These are phyloP conservation scores for Geum urbanum DNA, from an alignment of 306 rosid genomes.

Conservation along the genomic window DNA sequence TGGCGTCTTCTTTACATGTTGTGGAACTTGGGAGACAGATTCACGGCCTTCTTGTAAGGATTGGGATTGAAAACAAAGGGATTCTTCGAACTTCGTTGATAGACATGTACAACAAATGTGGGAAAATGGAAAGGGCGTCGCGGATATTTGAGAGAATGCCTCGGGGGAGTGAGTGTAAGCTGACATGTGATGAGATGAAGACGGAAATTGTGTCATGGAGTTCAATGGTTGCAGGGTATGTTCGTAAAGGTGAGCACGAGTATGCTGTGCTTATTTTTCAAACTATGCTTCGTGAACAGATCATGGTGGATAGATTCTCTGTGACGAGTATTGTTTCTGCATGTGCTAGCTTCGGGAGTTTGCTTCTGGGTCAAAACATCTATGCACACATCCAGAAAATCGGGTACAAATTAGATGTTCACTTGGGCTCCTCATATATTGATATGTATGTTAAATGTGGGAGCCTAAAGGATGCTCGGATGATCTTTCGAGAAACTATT, in stretches of 20 bases:
- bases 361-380: slow-evolving; percentile 60
- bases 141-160: slow-evolving; percentile 47
- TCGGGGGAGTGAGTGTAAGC: slow-evolving; percentile 23
- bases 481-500: slow-evolving; percentile 41
- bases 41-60: slow-evolving; percentile 53
- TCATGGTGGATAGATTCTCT: slow-evolving; percentile 56
- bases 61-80: slow-evolving; percentile 43
- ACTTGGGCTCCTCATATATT: slow-evolving; percentile 61
- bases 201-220: slow-evolving; percentile 61
- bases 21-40: slow-evolving; percentile 71
- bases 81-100: slow-evolving; percentile 65
- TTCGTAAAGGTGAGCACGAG: slow-evolving; percentile 54
- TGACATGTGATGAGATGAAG: slow-evolving; percentile 31
- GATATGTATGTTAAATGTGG: slow-evolving; percentile 92
- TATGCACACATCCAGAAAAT: slow-evolving; percentile 65
- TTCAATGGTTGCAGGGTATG: slow-evolving; percentile 72
- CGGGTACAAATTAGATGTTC: slow-evolving; percentile 52
- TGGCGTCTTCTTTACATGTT: slow-evolving; percentile 59
- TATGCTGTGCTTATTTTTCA: slow-evolving; percentile 55
- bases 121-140: slow-evolving; percentile 61
- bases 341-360: slow-evolving; percentile 54
- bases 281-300: slow-evolving; percentile 49
- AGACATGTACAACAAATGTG: slow-evolving; percentile 68
- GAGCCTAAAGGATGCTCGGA: slow-evolving; percentile 52
- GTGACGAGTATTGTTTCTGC: slow-evolving; percentile 65